A percentile compares a stretch with the other conserved stretches of the same genome.
Conservation (phyloP, 129 eudicot species). For the Arctium lappa region DNA sequence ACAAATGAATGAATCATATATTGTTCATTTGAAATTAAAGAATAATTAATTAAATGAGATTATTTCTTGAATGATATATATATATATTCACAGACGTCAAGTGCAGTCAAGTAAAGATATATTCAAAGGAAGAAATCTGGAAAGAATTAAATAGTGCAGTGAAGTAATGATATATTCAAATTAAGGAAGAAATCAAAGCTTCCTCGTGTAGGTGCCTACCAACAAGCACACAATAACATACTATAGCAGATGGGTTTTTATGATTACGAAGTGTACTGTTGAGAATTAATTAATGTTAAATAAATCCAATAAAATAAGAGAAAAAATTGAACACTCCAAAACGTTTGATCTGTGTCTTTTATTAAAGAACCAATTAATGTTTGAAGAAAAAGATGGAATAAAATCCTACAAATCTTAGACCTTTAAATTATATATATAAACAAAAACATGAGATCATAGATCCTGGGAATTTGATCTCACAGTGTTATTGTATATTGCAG, state of each 20-base stretch:
- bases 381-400: not conserved
- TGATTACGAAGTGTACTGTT: not conserved
- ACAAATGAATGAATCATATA: conserved; percentile 20
- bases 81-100: no score
- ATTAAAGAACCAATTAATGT: not conserved
- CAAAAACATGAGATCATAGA: conserved; percentile 11
- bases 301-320: not conserved
- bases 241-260: not conserved
- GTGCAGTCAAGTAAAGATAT: no score
- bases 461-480: conserved; percentile 8
- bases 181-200: conserved; percentile 21
- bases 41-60: not conserved
- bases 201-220: conserved; percentile 36
- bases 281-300: not conserved
- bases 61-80: no score
- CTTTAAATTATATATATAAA: not conserved
- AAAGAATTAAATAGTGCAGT: conserved; percentile 13
- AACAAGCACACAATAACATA: conserved; percentile 25
- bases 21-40: conserved; percentile 3
- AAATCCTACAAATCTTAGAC: not conserved
- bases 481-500: not conserved
- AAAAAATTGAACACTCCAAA: not conserved
- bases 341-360: not conserved
- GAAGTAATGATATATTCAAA: conserved; percentile 27
- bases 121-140: not conserved